These are phyloP conservation scores for Saccharomycopsis fibuligera DNA, from an alignment of 805 yeast species.

Conservation along the genomic window DNA sequence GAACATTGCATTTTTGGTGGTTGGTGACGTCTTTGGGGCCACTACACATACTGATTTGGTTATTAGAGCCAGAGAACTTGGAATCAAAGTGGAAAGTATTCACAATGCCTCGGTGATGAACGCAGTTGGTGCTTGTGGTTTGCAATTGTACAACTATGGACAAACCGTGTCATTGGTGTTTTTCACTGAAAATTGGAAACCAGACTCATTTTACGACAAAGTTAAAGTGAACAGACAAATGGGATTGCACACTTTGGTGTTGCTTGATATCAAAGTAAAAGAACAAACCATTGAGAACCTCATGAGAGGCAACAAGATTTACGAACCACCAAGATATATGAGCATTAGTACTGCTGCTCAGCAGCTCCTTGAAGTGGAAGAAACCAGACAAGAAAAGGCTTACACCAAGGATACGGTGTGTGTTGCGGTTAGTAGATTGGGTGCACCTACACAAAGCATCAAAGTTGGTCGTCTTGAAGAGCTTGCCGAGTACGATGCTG, in stretches of 20 bases:
- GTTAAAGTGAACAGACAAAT: constrained; percentile 81
- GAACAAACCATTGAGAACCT: constrained; percentile 93
- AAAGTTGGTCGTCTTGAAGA: constrained; percentile 80
- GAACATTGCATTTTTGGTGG: constrained; percentile 91
- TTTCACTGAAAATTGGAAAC: constrained; percentile 93
- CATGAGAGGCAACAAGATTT: constrained; percentile 86
- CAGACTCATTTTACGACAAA: constrained; percentile 90
- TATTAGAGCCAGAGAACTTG: constrained; percentile 80
- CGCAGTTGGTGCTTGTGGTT: constrained; percentile 97
- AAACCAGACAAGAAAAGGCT: constrained; percentile 63
- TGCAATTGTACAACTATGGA: constrained; percentile 91
- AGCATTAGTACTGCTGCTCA: constrained; percentile 81
- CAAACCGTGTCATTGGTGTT: constrained; percentile 96
- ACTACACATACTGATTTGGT: constrained; percentile 96
- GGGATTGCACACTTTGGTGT: constrained; percentile 84
- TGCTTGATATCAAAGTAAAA: constrained; percentile 90
- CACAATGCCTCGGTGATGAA: constrained; percentile 98
- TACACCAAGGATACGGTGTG: constrained; percentile 87
- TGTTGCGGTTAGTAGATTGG: constrained; percentile 86
- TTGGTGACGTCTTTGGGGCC: constrained; percentile 97
- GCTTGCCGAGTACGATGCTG: constrained; percentile 77
- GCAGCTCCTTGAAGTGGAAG: constrained; percentile 86
- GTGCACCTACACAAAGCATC: constrained; percentile 76
- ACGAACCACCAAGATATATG: constrained; percentile 98
- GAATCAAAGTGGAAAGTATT: constrained; percentile 70